A percentile compares a stretch with the other conserved stretches of the same genome.
Evolutionary conservation across 768 basidiomycete species (phyloP).

Genomic region (Leccinum fibrillosum): DNA sequence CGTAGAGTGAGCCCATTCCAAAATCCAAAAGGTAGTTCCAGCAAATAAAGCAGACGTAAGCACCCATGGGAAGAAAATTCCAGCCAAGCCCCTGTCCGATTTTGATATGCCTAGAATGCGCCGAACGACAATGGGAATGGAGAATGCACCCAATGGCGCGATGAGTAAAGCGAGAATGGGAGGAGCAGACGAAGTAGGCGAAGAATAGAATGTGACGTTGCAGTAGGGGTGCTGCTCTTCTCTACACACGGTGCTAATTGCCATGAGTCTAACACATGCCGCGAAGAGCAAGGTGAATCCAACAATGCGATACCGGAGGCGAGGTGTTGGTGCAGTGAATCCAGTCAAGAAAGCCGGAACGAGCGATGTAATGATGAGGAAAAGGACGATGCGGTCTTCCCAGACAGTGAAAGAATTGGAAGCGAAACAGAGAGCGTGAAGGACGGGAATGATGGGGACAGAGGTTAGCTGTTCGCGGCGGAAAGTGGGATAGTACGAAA

Average conservation of each 20-base stretch:
- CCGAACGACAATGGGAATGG: conserved; percentile 54
- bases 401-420: conserved; percentile 98
- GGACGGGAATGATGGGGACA: conserved; percentile 48
- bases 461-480: conserved; percentile 25
- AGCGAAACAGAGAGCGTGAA: conserved; percentile 75
- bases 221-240: conserved; percentile 95
- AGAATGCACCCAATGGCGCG: conserved; percentile 53
- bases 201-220: conserved; percentile 83
- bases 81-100: conserved; percentile 73
- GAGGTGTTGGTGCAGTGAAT: conserved; percentile 61
- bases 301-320: conserved; percentile 73
- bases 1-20: conserved; percentile 76
- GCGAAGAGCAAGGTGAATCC: conserved; percentile 67
- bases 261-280: conserved; percentile 69
- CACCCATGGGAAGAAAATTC: conserved; percentile 55
- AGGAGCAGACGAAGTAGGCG: conserved; percentile 63
- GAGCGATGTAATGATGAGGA: conserved; percentile 66
- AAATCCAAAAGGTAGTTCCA: conserved; percentile 68
- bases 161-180: conserved; percentile 56
- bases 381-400: conserved; percentile 85
- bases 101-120: conserved; percentile 61
- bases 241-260: conserved; percentile 82
- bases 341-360: conserved; percentile 59
- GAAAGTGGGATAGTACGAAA: conserved; percentile 38
- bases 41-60: conserved; percentile 56